Evolutionary conservation across 176 grass and related monocot genomes (phyloP).

Genomic region (Chloris gayana): DNA sequence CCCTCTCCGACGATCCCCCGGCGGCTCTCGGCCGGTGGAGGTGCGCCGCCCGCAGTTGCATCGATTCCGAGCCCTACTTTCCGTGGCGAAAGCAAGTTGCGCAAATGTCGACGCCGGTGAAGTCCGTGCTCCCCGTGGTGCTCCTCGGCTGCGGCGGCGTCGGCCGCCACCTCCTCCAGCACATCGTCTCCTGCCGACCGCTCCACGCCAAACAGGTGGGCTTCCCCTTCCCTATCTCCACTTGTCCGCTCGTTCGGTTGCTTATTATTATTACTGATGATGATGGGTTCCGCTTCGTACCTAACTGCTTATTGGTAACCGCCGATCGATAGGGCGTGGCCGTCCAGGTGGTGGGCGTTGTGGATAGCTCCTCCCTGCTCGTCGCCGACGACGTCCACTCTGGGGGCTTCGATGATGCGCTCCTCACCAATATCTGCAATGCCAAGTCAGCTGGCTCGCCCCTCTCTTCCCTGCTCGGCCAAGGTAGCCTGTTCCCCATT

Average conservation of each 20-base stretch:
- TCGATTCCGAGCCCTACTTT: background rate
- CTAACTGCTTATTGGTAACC: background rate
- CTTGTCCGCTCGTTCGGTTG: background rate
- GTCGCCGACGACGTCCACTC: slow-evolving; percentile 59
- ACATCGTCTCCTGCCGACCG: slow-evolving; percentile 66
- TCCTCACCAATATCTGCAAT: slow-evolving; percentile 68
- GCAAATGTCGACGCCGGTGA: slow-evolving; percentile 27
- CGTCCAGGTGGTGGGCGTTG: slow-evolving; percentile 74
- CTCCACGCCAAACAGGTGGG: slow-evolving; percentile 73
- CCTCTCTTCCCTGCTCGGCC: slow-evolving; percentile 56
- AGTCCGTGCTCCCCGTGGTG: slow-evolving; percentile 60
- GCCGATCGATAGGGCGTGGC: slow-evolving; percentile 60
- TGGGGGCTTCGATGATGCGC: slow-evolving; percentile 60
- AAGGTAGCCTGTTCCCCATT: slow-evolving; percentile 31
- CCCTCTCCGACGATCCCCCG: background rate
- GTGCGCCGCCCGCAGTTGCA: no score
- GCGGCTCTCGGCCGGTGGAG: no score
- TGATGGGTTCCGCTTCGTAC: background rate
- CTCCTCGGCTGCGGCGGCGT: slow-evolving; percentile 92
- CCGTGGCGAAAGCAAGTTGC: background rate
- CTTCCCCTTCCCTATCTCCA: background rate
- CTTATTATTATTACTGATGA: background rate
- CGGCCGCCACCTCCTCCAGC: slow-evolving; percentile 78
- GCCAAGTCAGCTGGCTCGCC: slow-evolving; percentile 69
- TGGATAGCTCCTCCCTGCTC: slow-evolving; percentile 76